Base-by-base conservation (phyloP, 2,329 filamentous ascomycete species). In the Aspergillus novofumigatus region DNA sequence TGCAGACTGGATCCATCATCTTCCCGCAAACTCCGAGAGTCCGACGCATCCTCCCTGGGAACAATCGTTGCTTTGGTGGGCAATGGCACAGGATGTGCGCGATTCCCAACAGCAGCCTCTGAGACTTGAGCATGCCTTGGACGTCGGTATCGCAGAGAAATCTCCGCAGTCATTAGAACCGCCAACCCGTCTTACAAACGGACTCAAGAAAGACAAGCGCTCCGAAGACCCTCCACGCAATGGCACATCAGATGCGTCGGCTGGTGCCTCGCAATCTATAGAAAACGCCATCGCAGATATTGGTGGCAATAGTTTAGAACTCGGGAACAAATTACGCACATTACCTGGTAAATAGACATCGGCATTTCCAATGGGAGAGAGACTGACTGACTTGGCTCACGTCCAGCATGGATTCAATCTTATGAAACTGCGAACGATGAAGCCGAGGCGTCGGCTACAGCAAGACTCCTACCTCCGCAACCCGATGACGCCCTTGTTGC, bases 341-440 rank as follows among this genome's bases (percentile, higher is more conserved):
- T 60, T 77, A 28, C 75, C 75, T 56, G 65, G 75, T 77, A 70
- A 51, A 7, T 55, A 53, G 25, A n/a, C 35, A 41, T 4, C n/a
- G 26, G 29, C n/a, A 25, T 38, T 47, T 48, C 50, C 17, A 35
- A 48, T 41, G 50, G 21, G 28, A 38, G 35, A 6, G n/a, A 49
- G 35, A 4, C 9, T 54, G 57, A 42, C 57, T 62, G 50, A 56
- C 38, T 20, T 7, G 20, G 49, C 28, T 14, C 47, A 10, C 35
- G 26, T 53, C 23, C 61, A 77, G 76, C 72, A 48, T 80, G 78
- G 78, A 73, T 80, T 42, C 70, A 69, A 44, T 77, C 76, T 23
- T 69, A 76, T 21, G 73, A 76, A 49, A 56, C 64, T 50, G 49
- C 58, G n/a, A 73, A 74, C 23, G 70, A 73, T 38, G 76, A 73